These are phyloP conservation scores for Mycena amicta DNA, from an alignment of 768 basidiomycete species.

Conservation along the genomic window DNA sequence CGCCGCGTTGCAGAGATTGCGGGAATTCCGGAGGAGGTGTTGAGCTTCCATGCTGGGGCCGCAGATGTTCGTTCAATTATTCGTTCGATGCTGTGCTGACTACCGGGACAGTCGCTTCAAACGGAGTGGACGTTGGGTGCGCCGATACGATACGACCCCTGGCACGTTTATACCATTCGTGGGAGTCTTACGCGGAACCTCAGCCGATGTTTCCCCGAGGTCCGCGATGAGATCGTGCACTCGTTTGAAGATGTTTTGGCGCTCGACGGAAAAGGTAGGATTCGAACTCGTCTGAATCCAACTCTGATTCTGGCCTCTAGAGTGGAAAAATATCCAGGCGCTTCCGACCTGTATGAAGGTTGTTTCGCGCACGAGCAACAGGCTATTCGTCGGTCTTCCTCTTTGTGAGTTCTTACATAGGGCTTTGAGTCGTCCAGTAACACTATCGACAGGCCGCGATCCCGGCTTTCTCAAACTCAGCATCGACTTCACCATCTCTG, in stretches of 20 bases:
- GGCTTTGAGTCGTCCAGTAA: slow-evolving; percentile 32
- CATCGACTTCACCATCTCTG: slow-evolving; percentile 27
- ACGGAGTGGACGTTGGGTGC: slow-evolving; percentile 5
- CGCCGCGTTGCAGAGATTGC: background rate
- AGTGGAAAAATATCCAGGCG: slow-evolving; percentile 40
- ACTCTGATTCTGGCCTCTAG: slow-evolving; percentile 24
- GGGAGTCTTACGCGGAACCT: slow-evolving; percentile 10
- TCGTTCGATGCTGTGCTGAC: background rate
- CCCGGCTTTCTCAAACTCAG: slow-evolving; percentile 29
- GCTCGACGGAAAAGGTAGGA: background rate
- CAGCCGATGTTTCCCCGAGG: slow-evolving; percentile 7
- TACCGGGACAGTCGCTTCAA: background rate
- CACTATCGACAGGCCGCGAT: slow-evolving; percentile 32
- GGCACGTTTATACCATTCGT: slow-evolving; percentile 1
- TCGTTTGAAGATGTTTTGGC: slow-evolving; percentile 7
- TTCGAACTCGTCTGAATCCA: background rate
- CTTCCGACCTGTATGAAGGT: slow-evolving; percentile 33
- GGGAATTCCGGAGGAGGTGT: background rate
- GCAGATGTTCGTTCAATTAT: slow-evolving; percentile 2
- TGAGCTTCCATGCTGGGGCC: background rate
- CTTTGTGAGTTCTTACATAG: slow-evolving; percentile 40
- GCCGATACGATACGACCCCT: background rate
- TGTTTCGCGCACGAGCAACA: slow-evolving; percentile 44
- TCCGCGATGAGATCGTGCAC: slow-evolving; percentile 10
- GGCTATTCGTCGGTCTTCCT: slow-evolving; percentile 53